Percentiles rank a stretch among this genome's conserved stretches.
phyloP scores from a whole-genome alignment of 345 rosid species.

The Barbarea vulgaris region DNA sequence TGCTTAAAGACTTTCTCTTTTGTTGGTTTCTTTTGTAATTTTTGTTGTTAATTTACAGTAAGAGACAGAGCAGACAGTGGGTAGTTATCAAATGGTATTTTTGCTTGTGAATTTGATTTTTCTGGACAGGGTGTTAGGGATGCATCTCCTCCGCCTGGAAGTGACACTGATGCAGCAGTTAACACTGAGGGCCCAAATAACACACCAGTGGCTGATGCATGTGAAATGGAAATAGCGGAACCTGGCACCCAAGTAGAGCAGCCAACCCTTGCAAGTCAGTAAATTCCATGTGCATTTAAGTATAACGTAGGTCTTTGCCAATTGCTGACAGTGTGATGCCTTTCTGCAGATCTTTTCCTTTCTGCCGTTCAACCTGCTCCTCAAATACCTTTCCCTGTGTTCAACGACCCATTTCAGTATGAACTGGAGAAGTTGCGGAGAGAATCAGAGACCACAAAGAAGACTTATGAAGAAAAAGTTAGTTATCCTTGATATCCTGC shows the following conservation, averaged over 20 bases:
- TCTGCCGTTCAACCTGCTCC: slow-evolving; percentile 30
- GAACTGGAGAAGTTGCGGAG: slow-evolving; percentile 44
- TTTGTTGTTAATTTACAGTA: not conserved
- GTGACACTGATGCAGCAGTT: slow-evolving; percentile 38
- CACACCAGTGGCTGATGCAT: slow-evolving; percentile 34
- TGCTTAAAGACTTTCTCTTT: not conserved
- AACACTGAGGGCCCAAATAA: slow-evolving; percentile 30
- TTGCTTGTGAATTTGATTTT: not conserved
- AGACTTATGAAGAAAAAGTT: slow-evolving; percentile 35
- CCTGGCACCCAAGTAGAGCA: slow-evolving; percentile 36
- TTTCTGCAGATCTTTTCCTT: slow-evolving; percentile 27
- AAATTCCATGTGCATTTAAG: slow-evolving; percentile 14
- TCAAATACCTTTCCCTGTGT: slow-evolving; percentile 38
- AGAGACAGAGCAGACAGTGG: not conserved
- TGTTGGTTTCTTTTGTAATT: not conserved
- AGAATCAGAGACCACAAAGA: slow-evolving; percentile 40
- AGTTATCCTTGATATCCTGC: slow-evolving; percentile 9
- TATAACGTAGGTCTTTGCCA: slow-evolving; percentile 25
- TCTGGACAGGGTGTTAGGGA: slow-evolving; percentile 41
- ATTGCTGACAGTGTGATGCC: slow-evolving; percentile 15
- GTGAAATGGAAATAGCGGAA: slow-evolving; percentile 26
- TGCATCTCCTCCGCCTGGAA: slow-evolving; percentile 41
- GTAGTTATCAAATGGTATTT: slow-evolving; percentile 8
- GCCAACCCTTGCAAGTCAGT: slow-evolving; percentile 35
- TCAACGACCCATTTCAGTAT: slow-evolving; percentile 39